A percentile compares a stretch with the other conserved stretches of the same genome.
These are phyloP conservation scores for Articulospora tetracladia DNA, from an alignment of 495 filamentous ascomycete genomes.

Conservation along the genomic window DNA sequence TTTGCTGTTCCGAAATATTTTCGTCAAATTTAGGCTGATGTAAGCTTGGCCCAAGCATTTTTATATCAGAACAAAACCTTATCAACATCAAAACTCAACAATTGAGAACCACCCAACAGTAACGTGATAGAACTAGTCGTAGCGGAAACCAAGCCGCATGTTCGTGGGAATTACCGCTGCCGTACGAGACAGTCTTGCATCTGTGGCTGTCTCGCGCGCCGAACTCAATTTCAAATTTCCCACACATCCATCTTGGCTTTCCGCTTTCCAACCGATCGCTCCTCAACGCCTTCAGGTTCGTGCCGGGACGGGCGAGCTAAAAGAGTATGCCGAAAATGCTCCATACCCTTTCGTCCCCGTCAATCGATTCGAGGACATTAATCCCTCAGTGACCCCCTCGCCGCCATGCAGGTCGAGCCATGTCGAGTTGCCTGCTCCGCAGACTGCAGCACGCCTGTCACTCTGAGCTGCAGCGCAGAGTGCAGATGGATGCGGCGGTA, in stretches of 20 bases:
- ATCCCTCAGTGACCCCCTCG: constrained; percentile 17
- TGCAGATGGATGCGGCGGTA: constrained; percentile 12
- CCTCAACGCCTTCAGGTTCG: neutral
- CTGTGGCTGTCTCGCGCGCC: neutral
- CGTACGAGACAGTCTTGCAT: neutral
- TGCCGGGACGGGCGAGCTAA: neutral
- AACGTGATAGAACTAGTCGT: neutral
- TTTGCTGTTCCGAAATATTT: too few species aligned
- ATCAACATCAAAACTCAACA: too few species aligned
- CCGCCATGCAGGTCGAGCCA: neutral
- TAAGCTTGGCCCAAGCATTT: too few species aligned
- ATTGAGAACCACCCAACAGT: too few species aligned
- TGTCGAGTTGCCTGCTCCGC: neutral
- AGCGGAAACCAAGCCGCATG: neutral
- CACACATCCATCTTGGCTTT: neutral
- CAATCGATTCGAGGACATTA: constrained; percentile 23
- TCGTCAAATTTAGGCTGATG: too few species aligned
- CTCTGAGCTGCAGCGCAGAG: neutral
- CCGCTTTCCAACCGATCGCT: neutral
- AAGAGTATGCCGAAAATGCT: constrained; percentile 5
- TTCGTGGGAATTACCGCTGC: too few species aligned
- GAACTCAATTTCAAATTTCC: neutral
- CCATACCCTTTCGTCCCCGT: neutral
- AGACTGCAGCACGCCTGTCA: neutral
- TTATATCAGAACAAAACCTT: too few species aligned